Evolutionary conservation across 805 yeast genomes (phyloP).

Genomic region (Clavispora fructus): DNA sequence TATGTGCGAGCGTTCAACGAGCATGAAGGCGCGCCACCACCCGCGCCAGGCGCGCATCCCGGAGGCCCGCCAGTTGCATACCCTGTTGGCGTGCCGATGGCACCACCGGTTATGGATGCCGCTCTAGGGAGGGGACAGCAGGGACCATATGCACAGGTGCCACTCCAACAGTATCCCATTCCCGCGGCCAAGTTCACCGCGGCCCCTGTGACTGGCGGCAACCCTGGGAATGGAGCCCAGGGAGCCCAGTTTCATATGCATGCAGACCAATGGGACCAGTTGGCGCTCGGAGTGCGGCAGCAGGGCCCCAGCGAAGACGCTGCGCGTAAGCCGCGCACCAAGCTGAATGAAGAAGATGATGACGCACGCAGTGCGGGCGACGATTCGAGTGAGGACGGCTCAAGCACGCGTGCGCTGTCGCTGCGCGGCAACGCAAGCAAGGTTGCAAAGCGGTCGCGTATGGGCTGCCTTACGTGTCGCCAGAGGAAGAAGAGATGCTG

Average conservation of each 20-base stretch:
- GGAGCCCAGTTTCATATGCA: conserved; percentile 8
- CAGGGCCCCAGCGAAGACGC: not conserved
- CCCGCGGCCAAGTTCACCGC: not conserved
- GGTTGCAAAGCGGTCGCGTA: conserved; percentile 49
- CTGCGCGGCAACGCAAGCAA: conserved; percentile 1
- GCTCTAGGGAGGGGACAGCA: not conserved
- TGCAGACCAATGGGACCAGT: conserved; percentile 13
- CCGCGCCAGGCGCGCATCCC: not conserved
- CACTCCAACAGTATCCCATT: conserved; percentile 7
- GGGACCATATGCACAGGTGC: conserved; percentile 7
- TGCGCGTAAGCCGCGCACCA: not conserved
- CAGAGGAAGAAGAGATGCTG: conserved; percentile 75
- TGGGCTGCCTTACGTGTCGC: conserved; percentile 78
- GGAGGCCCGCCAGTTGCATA: not conserved
- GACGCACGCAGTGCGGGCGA: not conserved
- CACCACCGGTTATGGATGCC: not conserved
- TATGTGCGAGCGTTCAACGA: not conserved
- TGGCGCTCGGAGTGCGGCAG: conserved; percentile 6
- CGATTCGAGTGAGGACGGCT: not conserved
- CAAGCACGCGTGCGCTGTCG: not conserved
- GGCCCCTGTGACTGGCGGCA: not conserved
- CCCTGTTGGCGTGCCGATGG: not conserved
- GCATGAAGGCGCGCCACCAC: not conserved
- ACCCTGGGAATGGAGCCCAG: conserved; percentile 1
- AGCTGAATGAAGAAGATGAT: not conserved